Evolutionary conservation across 2,329 filamentous ascomycete species (phyloP).

Genomic region (Fusarium miscanthi): DNA sequence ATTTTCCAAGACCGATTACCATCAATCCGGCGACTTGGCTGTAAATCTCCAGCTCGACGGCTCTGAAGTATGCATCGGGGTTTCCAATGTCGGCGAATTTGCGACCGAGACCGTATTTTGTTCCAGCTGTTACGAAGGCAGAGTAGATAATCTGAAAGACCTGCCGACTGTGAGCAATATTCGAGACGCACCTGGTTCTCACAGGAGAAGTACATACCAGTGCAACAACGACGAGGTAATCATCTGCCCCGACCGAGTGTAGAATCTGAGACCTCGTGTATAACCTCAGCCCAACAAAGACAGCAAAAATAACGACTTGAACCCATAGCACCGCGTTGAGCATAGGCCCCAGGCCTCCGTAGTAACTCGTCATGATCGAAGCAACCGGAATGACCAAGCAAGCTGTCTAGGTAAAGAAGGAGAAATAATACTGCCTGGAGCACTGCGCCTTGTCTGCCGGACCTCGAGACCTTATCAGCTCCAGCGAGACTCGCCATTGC

Average conservation of each 20-base stretch:
- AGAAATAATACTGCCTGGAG: too few species aligned
- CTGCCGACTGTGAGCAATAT: background rate
- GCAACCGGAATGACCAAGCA: too few species aligned
- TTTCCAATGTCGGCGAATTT: conserved; percentile 7
- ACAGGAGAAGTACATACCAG: background rate
- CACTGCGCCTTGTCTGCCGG: too few species aligned
- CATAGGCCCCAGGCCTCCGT: too few species aligned
- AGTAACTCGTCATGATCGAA: too few species aligned
- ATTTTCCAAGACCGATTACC: conserved; percentile 18
- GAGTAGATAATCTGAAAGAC: conserved; percentile 23
- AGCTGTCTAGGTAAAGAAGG: too few species aligned
- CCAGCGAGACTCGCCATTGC: too few species aligned
- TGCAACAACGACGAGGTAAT: conserved; percentile 8
- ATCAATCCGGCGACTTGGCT: conserved; percentile 6
- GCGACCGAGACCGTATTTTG: conserved; percentile 13
- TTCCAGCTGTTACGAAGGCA: conserved; percentile 15
- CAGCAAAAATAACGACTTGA: too few species aligned
- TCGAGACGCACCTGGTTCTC: too few species aligned
- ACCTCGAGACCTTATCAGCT: too few species aligned
- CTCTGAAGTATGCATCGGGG: conserved; percentile 10
- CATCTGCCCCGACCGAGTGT: conserved; percentile 4
- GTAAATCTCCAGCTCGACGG: conserved; percentile 13
- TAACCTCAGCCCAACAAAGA: too few species aligned
- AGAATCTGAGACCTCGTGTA: conserved; percentile 21
- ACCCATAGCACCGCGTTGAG: too few species aligned